Base-by-base conservation (phyloP, 257 asterid species). In the Solanum ossicruentum region DNA sequence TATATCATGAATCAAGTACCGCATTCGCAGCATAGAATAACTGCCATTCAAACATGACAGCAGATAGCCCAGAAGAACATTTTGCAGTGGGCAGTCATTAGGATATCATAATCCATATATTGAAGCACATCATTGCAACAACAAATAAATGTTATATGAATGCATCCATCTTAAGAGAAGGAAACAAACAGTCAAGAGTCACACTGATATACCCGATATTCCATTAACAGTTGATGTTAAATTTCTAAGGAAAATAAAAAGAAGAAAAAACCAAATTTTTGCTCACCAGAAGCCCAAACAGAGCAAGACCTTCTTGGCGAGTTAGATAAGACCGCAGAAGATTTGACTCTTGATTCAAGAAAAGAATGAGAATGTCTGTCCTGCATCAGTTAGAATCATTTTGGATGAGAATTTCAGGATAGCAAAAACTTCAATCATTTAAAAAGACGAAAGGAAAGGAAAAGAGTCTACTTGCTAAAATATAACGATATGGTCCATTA, bases 251-350 rank as follows among this genome's bases (percentile, higher is more conserved):
- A 52, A 52, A 78, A 51, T 65, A 78, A 49, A 32, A 51, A 15
- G 51, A 49, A 23, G 15, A 49, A 51, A 51, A 51, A 81, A 20
- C 65, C 82, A 79, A 75, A 54, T 56, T 71, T 85, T 63, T 85
- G 79, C 97, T 91, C 89, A 96, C 98, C 97, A 96, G 87, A 86
- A 95, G 92, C 79, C 97, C 97, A 89, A 96, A 92, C 69, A 96
- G 92, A 69, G 86, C 85, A 77, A 83, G 91, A 84, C 97, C 98
- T 85, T 95, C 99, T 86, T 89, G 96, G 87, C 91, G 92, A 86
- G 91, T 85, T 41, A 93, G 93, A 88, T 93, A 89, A 80, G 94
- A 87, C 18, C 99, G 99, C 89, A 96, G 86, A 66, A 96, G 94
- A 87, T 89, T 93, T 66, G 98, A 84, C 87, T 96, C 99, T 85